Evolutionary conservation across 192 early-diverging fungal species (phyloP).

Genomic region (Coemansia sp.): DNA sequence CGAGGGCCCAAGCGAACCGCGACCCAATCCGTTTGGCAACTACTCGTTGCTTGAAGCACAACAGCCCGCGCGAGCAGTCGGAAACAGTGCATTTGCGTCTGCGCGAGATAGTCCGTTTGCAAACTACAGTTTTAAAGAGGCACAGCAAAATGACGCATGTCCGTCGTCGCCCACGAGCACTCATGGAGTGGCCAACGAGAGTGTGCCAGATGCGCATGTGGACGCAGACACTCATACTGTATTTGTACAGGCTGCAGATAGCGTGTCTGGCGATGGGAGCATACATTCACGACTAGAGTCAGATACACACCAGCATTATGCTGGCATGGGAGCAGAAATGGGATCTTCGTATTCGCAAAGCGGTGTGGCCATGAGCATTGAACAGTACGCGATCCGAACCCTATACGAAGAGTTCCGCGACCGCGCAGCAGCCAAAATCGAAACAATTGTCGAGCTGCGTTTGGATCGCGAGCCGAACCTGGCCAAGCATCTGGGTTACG

Average conservation of each 20-base stretch:
- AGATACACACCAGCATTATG: background rate
- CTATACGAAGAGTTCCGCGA: slow-evolving; percentile 52
- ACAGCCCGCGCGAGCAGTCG: slow-evolving; percentile 1
- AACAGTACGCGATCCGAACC: slow-evolving; percentile 48
- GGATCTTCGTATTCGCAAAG: slow-evolving; percentile 2
- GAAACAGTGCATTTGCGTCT: background rate
- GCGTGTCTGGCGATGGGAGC: slow-evolving; percentile 1
- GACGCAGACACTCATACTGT: background rate
- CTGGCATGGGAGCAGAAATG: slow-evolving; percentile 2
- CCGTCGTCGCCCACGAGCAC: slow-evolving; percentile 28
- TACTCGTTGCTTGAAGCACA: slow-evolving; percentile 54
- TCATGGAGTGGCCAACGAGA: background rate
- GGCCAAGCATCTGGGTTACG: slow-evolving; percentile 58
- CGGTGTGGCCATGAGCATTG: slow-evolving; percentile 19
- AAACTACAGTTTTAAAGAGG: slow-evolving; percentile 52
- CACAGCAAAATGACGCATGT: slow-evolving; percentile 20
- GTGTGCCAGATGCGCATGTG: background rate
- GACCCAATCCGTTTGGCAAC: slow-evolving; percentile 50
- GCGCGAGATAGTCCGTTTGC: slow-evolving; percentile 32
- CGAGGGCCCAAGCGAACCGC: slow-evolving; percentile 11
- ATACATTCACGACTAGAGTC: slow-evolving; percentile 4
- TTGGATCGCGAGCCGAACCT: slow-evolving; percentile 67
- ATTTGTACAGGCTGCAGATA: background rate
- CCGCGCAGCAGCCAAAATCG: slow-evolving; percentile 41
- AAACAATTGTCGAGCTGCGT: slow-evolving; percentile 37